Evolutionary conservation across 495 filamentous ascomycete species (phyloP).

Genomic region (Penicillium psychrofluorescens): DNA sequence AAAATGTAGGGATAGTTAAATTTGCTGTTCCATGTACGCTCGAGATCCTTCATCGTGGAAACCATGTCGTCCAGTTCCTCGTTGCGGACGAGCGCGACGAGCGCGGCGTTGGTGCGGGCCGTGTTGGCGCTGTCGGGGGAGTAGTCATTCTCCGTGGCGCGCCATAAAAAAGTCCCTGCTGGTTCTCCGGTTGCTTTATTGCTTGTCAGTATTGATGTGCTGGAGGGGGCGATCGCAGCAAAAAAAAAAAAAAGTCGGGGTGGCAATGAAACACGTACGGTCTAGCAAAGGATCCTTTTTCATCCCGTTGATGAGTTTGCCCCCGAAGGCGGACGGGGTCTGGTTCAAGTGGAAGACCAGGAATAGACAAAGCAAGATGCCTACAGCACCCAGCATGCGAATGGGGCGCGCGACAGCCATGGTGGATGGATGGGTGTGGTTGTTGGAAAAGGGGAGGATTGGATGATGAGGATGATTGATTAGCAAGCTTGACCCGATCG

Average conservation of each 20-base stretch:
- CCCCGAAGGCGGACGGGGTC: constrained; percentile 27
- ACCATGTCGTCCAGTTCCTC: constrained; percentile 78
- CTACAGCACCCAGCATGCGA: constrained; percentile 65
- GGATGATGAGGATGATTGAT: background rate
- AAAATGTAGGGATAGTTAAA: constrained; percentile 99
- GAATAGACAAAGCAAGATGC: constrained; percentile 63
- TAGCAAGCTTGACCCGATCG: no score
- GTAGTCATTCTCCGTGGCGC: constrained; percentile 64
- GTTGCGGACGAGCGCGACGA: constrained; percentile 88
- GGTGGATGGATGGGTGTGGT: constrained; percentile 12
- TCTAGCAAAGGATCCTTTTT: constrained; percentile 76
- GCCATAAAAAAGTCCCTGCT: constrained; percentile 61
- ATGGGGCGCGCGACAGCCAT: constrained; percentile 83
- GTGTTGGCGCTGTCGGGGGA: constrained; percentile 64
- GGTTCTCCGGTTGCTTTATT: constrained; percentile 72
- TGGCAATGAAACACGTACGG: constrained; percentile 44
- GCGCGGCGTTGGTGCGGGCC: constrained; percentile 82
- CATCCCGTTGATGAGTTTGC: constrained; percentile 39
- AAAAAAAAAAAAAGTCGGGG: constrained; percentile 3
- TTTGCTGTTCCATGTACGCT: constrained; percentile 94
- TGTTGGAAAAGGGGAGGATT: constrained; percentile 11
- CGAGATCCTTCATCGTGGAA: constrained; percentile 80
- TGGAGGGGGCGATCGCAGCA: background rate
- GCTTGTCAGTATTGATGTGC: constrained; percentile 2
- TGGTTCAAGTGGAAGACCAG: constrained; percentile 66